phyloP scores from a whole-genome alignment of 148 eudicot genomes.

The Rhododendron kiyosumense region DNA sequence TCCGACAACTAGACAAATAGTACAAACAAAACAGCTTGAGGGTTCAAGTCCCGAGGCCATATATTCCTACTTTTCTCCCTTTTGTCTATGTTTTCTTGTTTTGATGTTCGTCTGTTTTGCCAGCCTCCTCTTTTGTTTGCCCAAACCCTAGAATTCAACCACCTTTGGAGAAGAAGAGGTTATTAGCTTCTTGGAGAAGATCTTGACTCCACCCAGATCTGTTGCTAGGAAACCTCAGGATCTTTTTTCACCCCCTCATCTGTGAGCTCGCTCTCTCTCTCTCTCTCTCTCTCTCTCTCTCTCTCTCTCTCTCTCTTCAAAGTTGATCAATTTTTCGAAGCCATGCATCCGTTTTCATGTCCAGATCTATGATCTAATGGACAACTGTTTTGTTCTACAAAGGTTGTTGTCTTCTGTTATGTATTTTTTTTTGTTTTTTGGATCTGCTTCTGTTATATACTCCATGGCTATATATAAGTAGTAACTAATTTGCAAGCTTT shows the following conservation, averaged over 20 bases:
- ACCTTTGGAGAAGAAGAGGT: background rate
- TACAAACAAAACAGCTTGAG: background rate
- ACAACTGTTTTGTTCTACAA: background rate
- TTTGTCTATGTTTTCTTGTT: background rate
- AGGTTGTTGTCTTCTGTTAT: background rate
- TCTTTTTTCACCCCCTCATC: background rate
- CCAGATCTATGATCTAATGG: background rate
- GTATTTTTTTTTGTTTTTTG: too few relatives aligned
- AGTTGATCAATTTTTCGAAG: background rate
- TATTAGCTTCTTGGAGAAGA: background rate
- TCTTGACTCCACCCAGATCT: conserved; percentile 2
- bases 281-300: conserved; percentile 9
- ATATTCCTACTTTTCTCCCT: background rate
- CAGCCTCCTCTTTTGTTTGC: background rate
- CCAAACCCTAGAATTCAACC: background rate
- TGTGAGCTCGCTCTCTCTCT: conserved; percentile 15
- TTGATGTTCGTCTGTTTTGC: conserved; percentile 5
- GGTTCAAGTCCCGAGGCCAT: conserved; percentile 35
- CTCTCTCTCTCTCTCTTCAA: background rate
- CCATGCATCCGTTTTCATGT: background rate
- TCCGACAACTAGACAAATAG: conserved; percentile 12
- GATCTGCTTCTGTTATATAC: background rate
- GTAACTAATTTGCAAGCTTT: background rate
- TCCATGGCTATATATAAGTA: too few relatives aligned
- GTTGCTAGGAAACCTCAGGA: background rate